Evolutionary conservation across 2,329 filamentous ascomycete species (phyloP).

Genomic region (Clarireedia paspali): DNA sequence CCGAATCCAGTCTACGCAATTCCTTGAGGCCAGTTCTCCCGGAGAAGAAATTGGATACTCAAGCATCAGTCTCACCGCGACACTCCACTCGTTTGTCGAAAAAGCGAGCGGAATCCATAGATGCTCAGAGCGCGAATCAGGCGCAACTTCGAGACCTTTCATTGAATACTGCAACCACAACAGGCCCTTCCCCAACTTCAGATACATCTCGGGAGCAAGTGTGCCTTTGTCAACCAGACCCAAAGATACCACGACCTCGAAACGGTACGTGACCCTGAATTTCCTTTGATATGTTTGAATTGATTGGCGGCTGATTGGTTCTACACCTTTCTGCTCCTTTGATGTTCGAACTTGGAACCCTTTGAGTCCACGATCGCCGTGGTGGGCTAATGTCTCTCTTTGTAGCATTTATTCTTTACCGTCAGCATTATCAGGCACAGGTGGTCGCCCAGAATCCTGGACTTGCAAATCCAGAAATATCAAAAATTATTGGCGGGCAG

Average conservation of each 20-base stretch:
- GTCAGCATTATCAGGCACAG: slow-evolving; percentile 79
- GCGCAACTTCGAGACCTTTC: slow-evolving; percentile 25
- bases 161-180: slow-evolving; percentile 23
- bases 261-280: slow-evolving; percentile 49
- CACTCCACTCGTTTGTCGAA: slow-evolving; percentile 23
- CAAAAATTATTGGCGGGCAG: slow-evolving; percentile 85
- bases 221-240: slow-evolving; percentile 63
- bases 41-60: slow-evolving; percentile 21
- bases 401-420: slow-evolving; percentile 93
- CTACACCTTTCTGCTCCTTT: slow-evolving; percentile 18
- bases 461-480: slow-evolving; percentile 90
- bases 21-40: slow-evolving; percentile 20
- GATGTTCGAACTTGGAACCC: slow-evolving; percentile 10
- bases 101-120: slow-evolving; percentile 28
- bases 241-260: slow-evolving; percentile 62
- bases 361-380: slow-evolving; percentile 19
- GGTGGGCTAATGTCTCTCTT: slow-evolving; percentile 28
- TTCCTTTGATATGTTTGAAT: slow-evolving; percentile 15
- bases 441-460: slow-evolving; percentile 81
- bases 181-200: slow-evolving; percentile 14
- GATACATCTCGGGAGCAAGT: slow-evolving; percentile 36
- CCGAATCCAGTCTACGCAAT: slow-evolving; percentile 23
- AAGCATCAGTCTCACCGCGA: slow-evolving; percentile 21
- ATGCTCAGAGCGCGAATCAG: slow-evolving; percentile 23
- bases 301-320: slow-evolving; percentile 16